Percentiles rank a stretch among this genome's conserved stretches.
Conservation (phyloP, 306 rosid genomes). For the Carpinus fangiana region DNA sequence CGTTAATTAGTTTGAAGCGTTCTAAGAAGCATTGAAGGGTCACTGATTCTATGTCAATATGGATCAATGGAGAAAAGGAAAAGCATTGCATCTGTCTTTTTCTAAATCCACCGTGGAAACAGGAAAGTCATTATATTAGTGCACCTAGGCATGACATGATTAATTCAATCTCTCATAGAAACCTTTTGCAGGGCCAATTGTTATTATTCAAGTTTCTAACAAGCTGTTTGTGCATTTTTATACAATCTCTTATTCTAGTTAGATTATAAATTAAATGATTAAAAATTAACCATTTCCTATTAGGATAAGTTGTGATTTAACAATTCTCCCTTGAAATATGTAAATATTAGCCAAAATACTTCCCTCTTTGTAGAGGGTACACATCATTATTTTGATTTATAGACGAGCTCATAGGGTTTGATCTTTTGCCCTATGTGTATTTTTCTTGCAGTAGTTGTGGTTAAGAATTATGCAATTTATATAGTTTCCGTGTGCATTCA, state of each 20-base stretch:
- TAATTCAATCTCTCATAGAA: not conserved
- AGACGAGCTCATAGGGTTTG: not conserved
- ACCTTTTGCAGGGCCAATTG: not conserved
- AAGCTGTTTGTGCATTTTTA: not conserved
- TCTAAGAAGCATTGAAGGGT: not conserved
- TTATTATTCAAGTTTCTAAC: not conserved
- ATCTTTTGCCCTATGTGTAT: not conserved
- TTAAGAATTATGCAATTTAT: not conserved
- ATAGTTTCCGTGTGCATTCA: not conserved
- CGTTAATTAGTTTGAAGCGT: not conserved
- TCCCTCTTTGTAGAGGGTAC: not conserved
- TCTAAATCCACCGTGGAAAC: not conserved
- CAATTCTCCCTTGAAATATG: not conserved
- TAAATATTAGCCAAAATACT: not conserved
- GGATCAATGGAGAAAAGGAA: not conserved
- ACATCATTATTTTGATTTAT: not conserved
- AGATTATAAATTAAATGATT: no score
- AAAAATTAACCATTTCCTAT: no score
- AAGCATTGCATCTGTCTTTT: not conserved
- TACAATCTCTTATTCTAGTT: not conserved
- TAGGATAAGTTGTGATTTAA: no score
- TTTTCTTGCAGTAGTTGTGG: not conserved
- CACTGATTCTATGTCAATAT: not conserved
- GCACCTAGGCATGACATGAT: not conserved
- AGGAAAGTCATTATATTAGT: not conserved